phyloP scores from a whole-genome alignment of 1,139 yeast genomes.

The Suhomyces choctaworum region DNA sequence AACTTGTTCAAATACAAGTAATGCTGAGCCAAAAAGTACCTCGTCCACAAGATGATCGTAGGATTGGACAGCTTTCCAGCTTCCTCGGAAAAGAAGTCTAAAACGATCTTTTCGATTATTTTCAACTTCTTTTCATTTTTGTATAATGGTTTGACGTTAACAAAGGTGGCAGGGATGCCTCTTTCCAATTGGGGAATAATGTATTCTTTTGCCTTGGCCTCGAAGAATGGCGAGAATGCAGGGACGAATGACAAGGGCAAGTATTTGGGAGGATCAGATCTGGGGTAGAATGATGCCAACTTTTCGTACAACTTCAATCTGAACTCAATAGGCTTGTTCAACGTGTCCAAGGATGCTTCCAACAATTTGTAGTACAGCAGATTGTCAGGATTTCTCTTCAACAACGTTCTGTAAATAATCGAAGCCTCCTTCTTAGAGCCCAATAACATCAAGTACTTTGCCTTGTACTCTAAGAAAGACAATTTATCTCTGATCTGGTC shows the following conservation, averaged over 20 bases:
- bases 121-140: slow-evolving; percentile 47
- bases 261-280: slow-evolving; percentile 75
- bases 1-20: slow-evolving; percentile 57
- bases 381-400: slow-evolving; percentile 87
- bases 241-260: slow-evolving; percentile 75
- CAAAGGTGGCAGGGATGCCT: slow-evolving; percentile 91
- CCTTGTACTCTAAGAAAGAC: slow-evolving; percentile 66
- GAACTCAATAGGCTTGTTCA: slow-evolving; percentile 30
- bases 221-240: slow-evolving; percentile 51
- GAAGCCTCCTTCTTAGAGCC: slow-evolving; percentile 61
- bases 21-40: slow-evolving; percentile 82
- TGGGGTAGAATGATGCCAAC: slow-evolving; percentile 71
- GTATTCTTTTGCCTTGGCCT: slow-evolving; percentile 49
- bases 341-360: slow-evolving; percentile 60
- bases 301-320: slow-evolving; percentile 63
- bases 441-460: slow-evolving; percentile 51
- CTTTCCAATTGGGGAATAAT: slow-evolving; percentile 62
- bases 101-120: slow-evolving; percentile 55
- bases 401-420: slow-evolving; percentile 61
- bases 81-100: slow-evolving; percentile 41
- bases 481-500: slow-evolving; percentile 62
- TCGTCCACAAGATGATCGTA: slow-evolving; percentile 68
- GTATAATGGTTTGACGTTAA: slow-evolving; percentile 80
- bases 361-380: slow-evolving; percentile 61
- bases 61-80: slow-evolving; percentile 42